A percentile compares a stretch with the other conserved stretches of the same genome.
Evolutionary conservation across 345 rosid genomes (phyloP).

Genomic region (Erysimum cheiranthoides): DNA sequence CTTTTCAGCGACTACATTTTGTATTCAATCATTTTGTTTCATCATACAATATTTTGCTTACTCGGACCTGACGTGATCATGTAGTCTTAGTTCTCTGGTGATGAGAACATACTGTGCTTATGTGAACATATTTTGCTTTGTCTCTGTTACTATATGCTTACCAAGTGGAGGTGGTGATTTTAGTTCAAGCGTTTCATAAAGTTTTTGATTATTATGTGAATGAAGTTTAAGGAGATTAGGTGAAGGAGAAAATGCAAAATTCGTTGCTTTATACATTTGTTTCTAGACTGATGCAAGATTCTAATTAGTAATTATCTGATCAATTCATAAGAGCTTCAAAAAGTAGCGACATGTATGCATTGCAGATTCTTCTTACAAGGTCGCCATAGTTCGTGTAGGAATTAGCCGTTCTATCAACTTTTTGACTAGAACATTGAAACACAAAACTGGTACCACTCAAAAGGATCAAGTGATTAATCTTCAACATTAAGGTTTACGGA

Average conservation of each 20-base stretch:
- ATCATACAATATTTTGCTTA: too few relatives aligned
- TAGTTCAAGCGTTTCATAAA: not conserved
- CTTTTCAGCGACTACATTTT: too few relatives aligned
- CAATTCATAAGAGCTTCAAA: too few relatives aligned
- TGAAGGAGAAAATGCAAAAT: too few relatives aligned
- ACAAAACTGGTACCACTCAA: constrained; percentile 11
- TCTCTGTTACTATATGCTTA: not conserved
- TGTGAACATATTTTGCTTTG: not conserved
- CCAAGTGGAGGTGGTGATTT: not conserved
- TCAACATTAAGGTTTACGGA: constrained; percentile 8
- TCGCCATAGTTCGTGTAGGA: not conserved
- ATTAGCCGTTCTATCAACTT: not conserved
- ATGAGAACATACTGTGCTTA: not conserved
- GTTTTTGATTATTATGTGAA: not conserved
- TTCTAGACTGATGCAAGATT: too few relatives aligned
- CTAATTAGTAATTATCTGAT: too few relatives aligned
- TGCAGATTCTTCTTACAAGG: not conserved
- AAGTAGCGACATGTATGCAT: not conserved
- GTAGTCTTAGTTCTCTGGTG: too few relatives aligned
- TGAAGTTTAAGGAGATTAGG: too few relatives aligned
- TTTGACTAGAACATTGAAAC: not conserved
- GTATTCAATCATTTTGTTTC: too few relatives aligned
- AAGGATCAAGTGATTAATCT: not conserved
- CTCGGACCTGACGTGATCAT: too few relatives aligned
- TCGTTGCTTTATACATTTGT: too few relatives aligned